phyloP scores from a whole-genome alignment of 2,329 filamentous ascomycete species.

The Pseudocercospora crystallina region DNA sequence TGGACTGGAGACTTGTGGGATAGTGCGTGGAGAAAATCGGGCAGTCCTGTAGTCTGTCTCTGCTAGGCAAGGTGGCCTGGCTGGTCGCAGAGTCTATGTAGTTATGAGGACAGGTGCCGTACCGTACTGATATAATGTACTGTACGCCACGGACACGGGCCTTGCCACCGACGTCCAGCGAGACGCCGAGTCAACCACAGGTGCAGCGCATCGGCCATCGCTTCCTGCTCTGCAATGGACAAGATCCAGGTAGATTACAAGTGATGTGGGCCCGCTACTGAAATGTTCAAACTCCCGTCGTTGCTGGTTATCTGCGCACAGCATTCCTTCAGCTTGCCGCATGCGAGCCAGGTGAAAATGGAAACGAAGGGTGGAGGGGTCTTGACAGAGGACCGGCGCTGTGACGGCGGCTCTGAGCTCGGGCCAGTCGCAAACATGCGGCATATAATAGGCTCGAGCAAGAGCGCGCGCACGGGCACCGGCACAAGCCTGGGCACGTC shows the following conservation, averaged over 20 bases:
- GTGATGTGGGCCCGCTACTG: constrained; percentile 11
- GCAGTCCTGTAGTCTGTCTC: background rate
- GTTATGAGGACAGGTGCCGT: no score
- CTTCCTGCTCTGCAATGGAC: constrained; percentile 3
- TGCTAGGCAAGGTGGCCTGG: no score
- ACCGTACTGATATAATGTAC: no score
- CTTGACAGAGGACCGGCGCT: no score
- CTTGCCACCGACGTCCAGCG: constrained; percentile 3
- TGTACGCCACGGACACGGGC: constrained; percentile 4
- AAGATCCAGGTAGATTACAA: background rate
- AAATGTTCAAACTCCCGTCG: constrained; percentile 9
- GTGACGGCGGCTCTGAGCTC: no score
- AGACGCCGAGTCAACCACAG: constrained; percentile 5
- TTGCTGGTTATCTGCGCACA: constrained; percentile 4
- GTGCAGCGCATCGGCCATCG: background rate
- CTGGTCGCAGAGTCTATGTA: no score
- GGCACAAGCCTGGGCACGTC: background rate
- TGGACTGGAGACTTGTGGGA: constrained; percentile 13
- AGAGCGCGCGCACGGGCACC: no score
- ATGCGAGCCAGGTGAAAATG: constrained; percentile 7
- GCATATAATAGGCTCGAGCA: no score
- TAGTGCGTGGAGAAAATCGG: constrained; percentile 13
- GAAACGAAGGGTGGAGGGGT: background rate
- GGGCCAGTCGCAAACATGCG: no score
- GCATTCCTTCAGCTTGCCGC: constrained; percentile 7